These are phyloP conservation scores for Tubosaeta sp. DNA, from an alignment of 768 basidiomycete species.

Conservation along the genomic window DNA sequence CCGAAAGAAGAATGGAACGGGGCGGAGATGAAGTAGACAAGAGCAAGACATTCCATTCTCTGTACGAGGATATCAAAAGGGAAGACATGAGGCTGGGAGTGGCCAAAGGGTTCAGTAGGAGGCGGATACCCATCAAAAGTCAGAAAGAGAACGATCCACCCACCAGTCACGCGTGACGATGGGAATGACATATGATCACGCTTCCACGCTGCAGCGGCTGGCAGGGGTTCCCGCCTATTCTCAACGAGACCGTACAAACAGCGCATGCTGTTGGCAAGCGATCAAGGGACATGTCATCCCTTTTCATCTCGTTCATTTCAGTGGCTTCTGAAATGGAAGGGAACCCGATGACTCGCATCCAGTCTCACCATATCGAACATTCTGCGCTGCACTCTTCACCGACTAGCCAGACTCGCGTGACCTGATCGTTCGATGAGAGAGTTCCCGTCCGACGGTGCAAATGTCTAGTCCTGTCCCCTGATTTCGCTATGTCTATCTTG, in stretches of 20 bases:
- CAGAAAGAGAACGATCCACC: not conserved
- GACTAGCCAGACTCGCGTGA: not conserved
- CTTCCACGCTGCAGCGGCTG: not conserved
- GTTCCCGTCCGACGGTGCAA: not conserved
- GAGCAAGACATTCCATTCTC: conserved; percentile 15
- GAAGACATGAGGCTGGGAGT: conserved; percentile 21
- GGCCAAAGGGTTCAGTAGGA: not conserved
- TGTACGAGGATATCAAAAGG: conserved; percentile 16
- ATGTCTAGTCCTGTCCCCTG: not conserved
- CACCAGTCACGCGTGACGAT: not conserved
- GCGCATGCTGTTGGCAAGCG: conserved; percentile 22
- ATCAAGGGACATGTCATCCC: conserved; percentile 31
- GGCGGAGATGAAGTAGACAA: conserved; percentile 31
- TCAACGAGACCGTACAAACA: conserved; percentile 21
- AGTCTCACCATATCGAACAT: conserved; percentile 11
- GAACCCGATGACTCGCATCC: conserved; percentile 15
- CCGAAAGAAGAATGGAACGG: conserved; percentile 16
- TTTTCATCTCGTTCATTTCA: conserved; percentile 28
- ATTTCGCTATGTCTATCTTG: conserved; percentile 19
- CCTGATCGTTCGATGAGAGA: conserved; percentile 12
- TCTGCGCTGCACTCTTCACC: conserved; percentile 17
- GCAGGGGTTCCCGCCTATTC: not conserved
- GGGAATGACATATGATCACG: not conserved
- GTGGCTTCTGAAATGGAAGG: conserved; percentile 31
- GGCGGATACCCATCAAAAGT: not conserved